Base-by-base conservation (phyloP, 2,329 filamentous ascomycete genomes). In the Fusarium tricinctum region DNA sequence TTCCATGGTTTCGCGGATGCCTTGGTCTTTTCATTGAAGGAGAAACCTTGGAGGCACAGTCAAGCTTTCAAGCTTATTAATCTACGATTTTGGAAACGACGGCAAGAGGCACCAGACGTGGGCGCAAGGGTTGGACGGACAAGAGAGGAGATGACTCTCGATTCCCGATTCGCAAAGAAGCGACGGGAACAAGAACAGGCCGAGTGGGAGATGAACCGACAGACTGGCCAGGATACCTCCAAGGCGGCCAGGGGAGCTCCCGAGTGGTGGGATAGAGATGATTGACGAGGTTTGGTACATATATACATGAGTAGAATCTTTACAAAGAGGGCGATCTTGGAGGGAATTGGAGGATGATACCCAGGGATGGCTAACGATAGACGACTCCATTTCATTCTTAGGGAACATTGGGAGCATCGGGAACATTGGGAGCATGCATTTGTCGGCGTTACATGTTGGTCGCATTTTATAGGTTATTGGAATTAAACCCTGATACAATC, bases 1-100 rank as follows among this genome's bases (percentile, higher is more conserved):
- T 81, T 87, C 35, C 91, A 93, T 77, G 91, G 91, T 4, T 83
- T 88, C 2, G 87, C 89, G 2, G 90, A 94, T 74, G 88, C 89
- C 63, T 77, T 85, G 56, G 84, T 94, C 22, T 94, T 94, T 77
- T 86, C 84, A 30, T 80, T 86, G 30, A 85, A 91, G 44, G 92
- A 95, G 76, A 88, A 88, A 74, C 92, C 92, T 0, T 94, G 91
- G 91, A 69, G 69, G 9, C 74, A 75, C 19, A 58, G 63, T 1
- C 48, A 58, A 17, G 38, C 58, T 4, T 58, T 66, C 22, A 61
- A 70, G 6, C 28, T 60, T 9, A 32, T 63, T 52, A 57, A 69
- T 0, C 14, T 68, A 8, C 33, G 60, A 57, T 64, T 62, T 57
- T 72, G 69, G 70, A 57, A 45, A 28, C 49, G 49, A 32, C 28